phyloP scores from a whole-genome alignment of 805 yeast species.

The Blastobotrys americana region DNA sequence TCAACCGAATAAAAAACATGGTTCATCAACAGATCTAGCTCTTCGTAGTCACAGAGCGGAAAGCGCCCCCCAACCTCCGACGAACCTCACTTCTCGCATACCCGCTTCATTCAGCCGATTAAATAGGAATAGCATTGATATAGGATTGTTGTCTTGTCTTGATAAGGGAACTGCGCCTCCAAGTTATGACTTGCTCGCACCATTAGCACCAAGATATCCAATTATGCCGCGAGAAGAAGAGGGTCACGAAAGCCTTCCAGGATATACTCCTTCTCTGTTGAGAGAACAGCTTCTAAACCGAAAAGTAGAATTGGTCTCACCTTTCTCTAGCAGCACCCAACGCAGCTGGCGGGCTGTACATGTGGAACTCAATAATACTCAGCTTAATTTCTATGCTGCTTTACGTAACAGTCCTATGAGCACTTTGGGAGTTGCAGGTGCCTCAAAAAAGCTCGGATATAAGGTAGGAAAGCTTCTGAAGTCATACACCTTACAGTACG shows the following conservation, averaged over 20 bases:
- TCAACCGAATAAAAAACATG: neutral
- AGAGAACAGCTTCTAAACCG: conserved; percentile 50
- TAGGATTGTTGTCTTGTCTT: neutral
- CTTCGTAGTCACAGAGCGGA: neutral
- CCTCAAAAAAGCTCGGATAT: conserved; percentile 5
- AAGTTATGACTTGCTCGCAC: conserved; percentile 31
- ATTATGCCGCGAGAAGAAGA: conserved; percentile 27
- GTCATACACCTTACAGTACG: conserved; percentile 76
- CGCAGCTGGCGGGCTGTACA: conserved; percentile 66
- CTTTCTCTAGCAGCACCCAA: conserved; percentile 59
- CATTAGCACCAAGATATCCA: conserved; percentile 32
- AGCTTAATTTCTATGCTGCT: conserved; percentile 55
- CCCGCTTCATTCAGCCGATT: conserved; percentile 3
- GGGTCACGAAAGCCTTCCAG: conserved; percentile 48
- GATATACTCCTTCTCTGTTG: conserved; percentile 58
- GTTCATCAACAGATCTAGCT: neutral
- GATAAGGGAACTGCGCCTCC: conserved; percentile 28
- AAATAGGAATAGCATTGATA: neutral
- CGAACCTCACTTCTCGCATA: neutral
- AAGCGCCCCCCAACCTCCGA: neutral
- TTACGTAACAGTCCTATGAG: neutral
- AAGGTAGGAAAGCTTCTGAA: conserved; percentile 29
- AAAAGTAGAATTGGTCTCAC: conserved; percentile 71
- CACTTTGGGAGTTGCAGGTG: neutral
- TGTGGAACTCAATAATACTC: conserved; percentile 80